Conservation (phyloP, 441 rosid genomes). For the Jatropha multifida region DNA sequence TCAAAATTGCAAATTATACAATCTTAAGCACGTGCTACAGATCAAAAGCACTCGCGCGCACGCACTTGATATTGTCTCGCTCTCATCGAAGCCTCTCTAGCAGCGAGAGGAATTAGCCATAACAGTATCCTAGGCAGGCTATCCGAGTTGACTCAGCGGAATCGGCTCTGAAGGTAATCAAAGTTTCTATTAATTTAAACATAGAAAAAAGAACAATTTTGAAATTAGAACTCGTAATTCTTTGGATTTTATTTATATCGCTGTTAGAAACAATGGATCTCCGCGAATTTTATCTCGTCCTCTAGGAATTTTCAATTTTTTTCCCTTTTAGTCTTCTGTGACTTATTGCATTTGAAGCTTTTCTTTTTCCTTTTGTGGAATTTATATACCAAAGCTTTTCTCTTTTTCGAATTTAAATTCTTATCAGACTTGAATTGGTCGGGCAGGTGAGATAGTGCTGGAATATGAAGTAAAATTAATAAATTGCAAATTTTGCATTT, state of each 20-base stretch:
- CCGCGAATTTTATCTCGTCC: neutral
- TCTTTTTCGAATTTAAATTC: neutral
- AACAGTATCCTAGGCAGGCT: neutral
- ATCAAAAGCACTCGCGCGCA: too few species aligned
- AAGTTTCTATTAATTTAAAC: neutral
- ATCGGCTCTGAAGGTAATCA: neutral
- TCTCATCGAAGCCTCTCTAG: neutral
- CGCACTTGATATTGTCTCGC: neutral
- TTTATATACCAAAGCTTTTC: neutral
- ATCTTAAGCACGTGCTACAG: neutral
- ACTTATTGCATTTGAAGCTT: too few species aligned
- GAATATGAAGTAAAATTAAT: neutral
- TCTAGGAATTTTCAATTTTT: too few species aligned
- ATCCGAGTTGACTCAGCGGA: conserved; percentile 5
- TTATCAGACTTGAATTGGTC: neutral
- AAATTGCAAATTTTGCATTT: neutral
- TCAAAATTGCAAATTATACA: neutral
- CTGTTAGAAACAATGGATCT: neutral
- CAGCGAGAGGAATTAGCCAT: neutral
- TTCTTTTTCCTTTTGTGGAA: neutral
- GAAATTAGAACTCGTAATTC: neutral
- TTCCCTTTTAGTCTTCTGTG: neutral
- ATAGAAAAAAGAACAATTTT: neutral
- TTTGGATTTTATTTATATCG: neutral
- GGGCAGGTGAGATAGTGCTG: neutral